Evolutionary conservation across 208 protist genomes (phyloP).

Genomic region (Leptomonas pyrrhocoris): DNA sequence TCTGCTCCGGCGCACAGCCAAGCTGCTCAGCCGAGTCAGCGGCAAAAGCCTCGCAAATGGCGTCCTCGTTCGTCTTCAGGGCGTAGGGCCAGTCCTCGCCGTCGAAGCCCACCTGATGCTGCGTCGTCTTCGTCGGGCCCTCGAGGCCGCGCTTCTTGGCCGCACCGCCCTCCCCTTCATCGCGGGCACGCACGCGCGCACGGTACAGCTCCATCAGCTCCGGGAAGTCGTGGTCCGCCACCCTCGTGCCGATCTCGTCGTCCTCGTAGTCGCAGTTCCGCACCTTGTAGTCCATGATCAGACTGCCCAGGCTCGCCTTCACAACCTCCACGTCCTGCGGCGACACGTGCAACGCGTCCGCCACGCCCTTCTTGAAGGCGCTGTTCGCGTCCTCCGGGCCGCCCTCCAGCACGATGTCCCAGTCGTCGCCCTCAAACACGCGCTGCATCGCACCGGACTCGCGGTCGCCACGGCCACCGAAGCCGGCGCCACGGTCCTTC

Average conservation of each 20-base stretch:
- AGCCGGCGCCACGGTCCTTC: too few relatives aligned
- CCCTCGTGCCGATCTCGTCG: conserved; percentile 37
- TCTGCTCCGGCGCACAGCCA: conserved; percentile 26
- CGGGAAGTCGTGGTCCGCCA: conserved; percentile 36
- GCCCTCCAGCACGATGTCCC: conserved; percentile 48
- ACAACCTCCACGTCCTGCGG: conserved; percentile 37
- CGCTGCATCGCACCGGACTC: conserved; percentile 40
- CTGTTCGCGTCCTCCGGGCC: conserved; percentile 30
- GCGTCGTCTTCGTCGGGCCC: conserved; percentile 32
- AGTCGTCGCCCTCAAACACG: conserved; percentile 60
- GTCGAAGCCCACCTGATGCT: conserved; percentile 66
- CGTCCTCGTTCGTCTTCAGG: conserved; percentile 30
- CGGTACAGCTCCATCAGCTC: conserved; percentile 63
- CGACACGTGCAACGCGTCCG: conserved; percentile 29
- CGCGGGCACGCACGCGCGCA: conserved; percentile 30
- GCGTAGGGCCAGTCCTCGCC: conserved; percentile 71
- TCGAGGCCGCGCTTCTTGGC: conserved; percentile 5
- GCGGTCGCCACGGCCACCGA: conserved; percentile 26
- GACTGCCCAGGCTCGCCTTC: conserved; percentile 37
- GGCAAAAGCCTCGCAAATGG: conserved; percentile 28
- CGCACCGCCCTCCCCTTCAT: conserved; percentile 14
- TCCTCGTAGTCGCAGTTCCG: conserved; percentile 34
- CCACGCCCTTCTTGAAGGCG: conserved; percentile 40
- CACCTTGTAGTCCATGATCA: conserved; percentile 58
- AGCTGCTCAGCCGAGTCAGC: conserved; percentile 27